Evolutionary conservation across 2,329 filamentous ascomycete species (phyloP).

Genomic region (Lecanicillium sp.): DNA sequence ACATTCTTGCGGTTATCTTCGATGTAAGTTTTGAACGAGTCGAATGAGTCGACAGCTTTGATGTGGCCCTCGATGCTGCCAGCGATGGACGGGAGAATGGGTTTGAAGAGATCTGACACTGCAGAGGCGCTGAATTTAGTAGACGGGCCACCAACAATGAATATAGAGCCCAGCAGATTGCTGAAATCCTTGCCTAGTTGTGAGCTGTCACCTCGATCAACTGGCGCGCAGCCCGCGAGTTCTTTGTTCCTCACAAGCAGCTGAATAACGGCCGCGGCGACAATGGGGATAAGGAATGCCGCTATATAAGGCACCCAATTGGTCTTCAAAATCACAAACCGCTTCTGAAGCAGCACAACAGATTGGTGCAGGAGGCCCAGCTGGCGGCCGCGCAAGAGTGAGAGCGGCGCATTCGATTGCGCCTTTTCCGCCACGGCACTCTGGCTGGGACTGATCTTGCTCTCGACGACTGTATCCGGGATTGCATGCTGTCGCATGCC

Average conservation of each 20-base stretch:
- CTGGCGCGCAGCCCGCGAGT: slow-evolving; percentile 39
- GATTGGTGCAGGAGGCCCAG: slow-evolving; percentile 55
- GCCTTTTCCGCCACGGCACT: slow-evolving; percentile 1
- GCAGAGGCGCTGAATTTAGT: slow-evolving; percentile 15
- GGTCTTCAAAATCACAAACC: slow-evolving; percentile 53
- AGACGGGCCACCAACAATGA: slow-evolving; percentile 22
- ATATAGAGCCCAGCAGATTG: slow-evolving; percentile 18
- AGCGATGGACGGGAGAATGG: slow-evolving; percentile 16
- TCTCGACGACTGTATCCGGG: not conserved
- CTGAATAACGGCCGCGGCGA: slow-evolving; percentile 67
- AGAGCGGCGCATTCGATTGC: not conserved
- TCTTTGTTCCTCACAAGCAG: slow-evolving; percentile 58
- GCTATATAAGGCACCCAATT: slow-evolving; percentile 60
- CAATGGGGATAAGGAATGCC: slow-evolving; percentile 68
- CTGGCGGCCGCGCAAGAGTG: slow-evolving; percentile 49
- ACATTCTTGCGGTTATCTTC: slow-evolving; percentile 56
- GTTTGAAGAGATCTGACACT: slow-evolving; percentile 14
- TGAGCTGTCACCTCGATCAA: slow-evolving; percentile 13
- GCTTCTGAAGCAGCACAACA: slow-evolving; percentile 58
- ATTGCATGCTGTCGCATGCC: not conserved
- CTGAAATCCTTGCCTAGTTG: slow-evolving; percentile 16
- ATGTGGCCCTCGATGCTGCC: slow-evolving; percentile 12
- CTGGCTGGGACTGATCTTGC: not conserved
- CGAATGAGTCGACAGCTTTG: slow-evolving; percentile 40
- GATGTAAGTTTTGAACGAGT: slow-evolving; percentile 62